These are phyloP conservation scores for Xenoacremonium recifei DNA, from an alignment of 2,329 filamentous ascomycete genomes.

Conservation along the genomic window DNA sequence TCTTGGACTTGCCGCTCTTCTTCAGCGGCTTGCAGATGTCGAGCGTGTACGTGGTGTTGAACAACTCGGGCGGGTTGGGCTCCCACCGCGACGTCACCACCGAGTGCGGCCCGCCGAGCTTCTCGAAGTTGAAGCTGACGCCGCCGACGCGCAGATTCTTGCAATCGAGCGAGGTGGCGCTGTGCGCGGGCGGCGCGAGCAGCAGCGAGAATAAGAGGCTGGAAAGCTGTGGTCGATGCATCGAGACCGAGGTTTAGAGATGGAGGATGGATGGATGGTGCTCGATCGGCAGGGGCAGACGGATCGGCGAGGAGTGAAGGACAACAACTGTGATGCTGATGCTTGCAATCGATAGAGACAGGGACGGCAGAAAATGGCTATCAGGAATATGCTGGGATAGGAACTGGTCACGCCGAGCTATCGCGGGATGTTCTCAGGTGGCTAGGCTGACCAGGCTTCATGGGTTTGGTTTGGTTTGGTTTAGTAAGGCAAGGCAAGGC, in stretches of 20 bases:
- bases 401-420: slow-evolving; percentile 27
- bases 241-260: slow-evolving; percentile 29
- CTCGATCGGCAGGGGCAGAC: slow-evolving; percentile 5
- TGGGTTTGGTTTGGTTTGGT: too few relatives aligned
- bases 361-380: slow-evolving; percentile 1
- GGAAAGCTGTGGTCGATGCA: slow-evolving; percentile 40
- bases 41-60: slow-evolving; percentile 78
- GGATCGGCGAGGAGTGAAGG: slow-evolving; percentile 6
- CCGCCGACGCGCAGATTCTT: slow-evolving; percentile 57
- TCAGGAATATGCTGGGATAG: slow-evolving; percentile 13
- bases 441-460: slow-evolving; percentile 26
- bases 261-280: slow-evolving; percentile 3
- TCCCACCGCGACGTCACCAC: slow-evolving; percentile 59
- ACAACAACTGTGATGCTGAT: slow-evolving; percentile 4
- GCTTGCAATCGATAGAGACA: slow-evolving; percentile 2
- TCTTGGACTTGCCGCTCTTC: slow-evolving; percentile 54
- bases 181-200: slow-evolving; percentile 32
- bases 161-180: slow-evolving; percentile 58
- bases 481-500: too few relatives aligned
- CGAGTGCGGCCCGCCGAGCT: slow-evolving; percentile 65
- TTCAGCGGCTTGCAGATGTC: slow-evolving; percentile 72
- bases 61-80: slow-evolving; percentile 47
- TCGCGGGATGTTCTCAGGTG: slow-evolving; percentile 16
- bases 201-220: slow-evolving; percentile 37
- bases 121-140: slow-evolving; percentile 61